Evolutionary conservation across 805 yeast species (phyloP), one percentile per base, ranked within the genome.

Genomic region (Saccharomycodes ludwigii): DNA sequence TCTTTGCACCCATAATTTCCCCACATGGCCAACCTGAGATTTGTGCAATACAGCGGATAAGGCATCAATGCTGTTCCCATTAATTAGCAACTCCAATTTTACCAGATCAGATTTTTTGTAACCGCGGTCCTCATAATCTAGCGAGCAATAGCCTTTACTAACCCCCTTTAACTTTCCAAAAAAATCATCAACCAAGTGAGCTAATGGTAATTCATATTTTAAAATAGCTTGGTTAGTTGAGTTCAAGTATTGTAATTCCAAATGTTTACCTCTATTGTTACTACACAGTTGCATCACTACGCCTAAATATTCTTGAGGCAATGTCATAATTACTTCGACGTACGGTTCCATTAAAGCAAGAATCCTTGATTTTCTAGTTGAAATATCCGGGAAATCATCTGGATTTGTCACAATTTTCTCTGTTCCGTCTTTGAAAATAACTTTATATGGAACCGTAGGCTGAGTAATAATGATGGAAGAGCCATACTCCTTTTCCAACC

Each of bases 81-180:
- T 91, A 4, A 88, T 94, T 35, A 88, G 62, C 27, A 91, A 63
- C 50, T 88, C 96, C 59, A 88, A 59, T 48, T 88, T 91, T 21
- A 82, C 85, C 15, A 88, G 72, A 47, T 82, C 85, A 2, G 93
- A 73, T 21, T 71, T 68, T 41, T 62, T 66, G 56, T 85, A 88
- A 0, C 97, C 98, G 4, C 79, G 75, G 48, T 88, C 97, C 44
- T 91, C 96, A 48, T 88, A 88, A 56, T 88, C 97, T 32, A 88
- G 62, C 1, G 95, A 82, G 0, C 95, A 97, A 56, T 82, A 88
- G 1, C 98, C 98, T 47, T 75, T 73, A 0, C 97, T 83, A 1
- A 74, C 68, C 2, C 95, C 86, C 52, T 88, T 88, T 36, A 88
- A 63, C 50, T 81, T 83, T 2, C 97, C 97, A 54, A 91, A 86